Evolutionary conservation across 2,329 filamentous ascomycete species (phyloP), one percentile per base, ranked within the genome.

Genomic region (Paraconiothyrium brasiliense): DNA sequence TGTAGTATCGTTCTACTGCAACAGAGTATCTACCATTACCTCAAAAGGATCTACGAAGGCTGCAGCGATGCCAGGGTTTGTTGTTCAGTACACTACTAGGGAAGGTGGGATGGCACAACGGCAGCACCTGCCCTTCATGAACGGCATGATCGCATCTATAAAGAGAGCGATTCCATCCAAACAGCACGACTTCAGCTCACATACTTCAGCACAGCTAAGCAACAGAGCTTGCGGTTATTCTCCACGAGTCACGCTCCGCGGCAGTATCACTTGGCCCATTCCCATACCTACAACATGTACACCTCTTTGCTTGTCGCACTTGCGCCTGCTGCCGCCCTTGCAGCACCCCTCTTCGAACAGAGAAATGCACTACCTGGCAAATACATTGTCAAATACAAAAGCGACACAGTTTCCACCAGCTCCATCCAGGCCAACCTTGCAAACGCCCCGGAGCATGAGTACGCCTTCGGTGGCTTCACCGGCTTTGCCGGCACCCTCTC

Each of bases 311-410:
- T 78, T 56, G 67, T 81, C 24, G 68, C 73, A 37, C 68, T 80
- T 27, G 54, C 80, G 57, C 67, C 79, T 6, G 64, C 74, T 62
- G 71, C 72, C 27, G 71, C 72, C 27, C 54, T 80, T 32, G 79
- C 78, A 41, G 76, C 80, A 5, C 79, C 79, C 10, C 55, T 82
- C 56, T 65, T 80, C 56, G 63, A 68, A 20, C 71, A 74, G n/a
- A 66, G 75, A 44, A 71, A 64, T 35, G 67, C 67, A 14, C 70
- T 82, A 41, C 72, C 75, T 3, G 73, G 74, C 66, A 79, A 80
- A 70, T 82, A 81, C 71, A 81, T 83, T 51, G 78, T 83, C 69
- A 82, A 81, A 70, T 57, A 83, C 57, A 81, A 79, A 67, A 66
- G 72, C 34, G 72, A 74, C 22, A 55, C 52, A 7, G 14, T 71